Percentiles rank a stretch among this genome's conserved stretches.
Evolutionary conservation across 1,284 basidiomycete species (phyloP).

Genomic region (Leccinum ponderosum): DNA sequence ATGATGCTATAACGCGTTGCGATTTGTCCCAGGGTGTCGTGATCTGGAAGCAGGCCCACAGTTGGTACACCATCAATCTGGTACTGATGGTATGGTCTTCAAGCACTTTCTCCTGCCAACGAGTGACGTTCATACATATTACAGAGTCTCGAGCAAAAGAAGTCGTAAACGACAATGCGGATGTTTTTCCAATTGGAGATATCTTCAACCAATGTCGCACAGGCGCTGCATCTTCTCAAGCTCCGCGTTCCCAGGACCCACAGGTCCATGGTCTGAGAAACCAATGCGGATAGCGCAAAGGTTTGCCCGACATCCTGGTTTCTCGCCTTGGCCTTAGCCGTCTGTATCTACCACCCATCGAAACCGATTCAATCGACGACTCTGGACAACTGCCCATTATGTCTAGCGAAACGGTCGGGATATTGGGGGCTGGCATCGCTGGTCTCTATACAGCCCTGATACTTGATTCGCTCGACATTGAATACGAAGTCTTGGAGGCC

Average conservation of each 20-base stretch:
- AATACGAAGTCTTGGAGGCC: conserved; percentile 38
- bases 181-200: background rate
- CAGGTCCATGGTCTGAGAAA: background rate
- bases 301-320: background rate
- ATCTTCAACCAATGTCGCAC: background rate
- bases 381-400: background rate
- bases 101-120: background rate
- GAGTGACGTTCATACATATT: background rate
- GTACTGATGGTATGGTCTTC: background rate
- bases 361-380: background rate
- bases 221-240: background rate
- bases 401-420: conserved; percentile 12
- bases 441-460: conserved; percentile 41
- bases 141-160: background rate
- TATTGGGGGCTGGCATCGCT: conserved; percentile 30
- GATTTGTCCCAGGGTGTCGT: background rate
- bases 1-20: too few species aligned
- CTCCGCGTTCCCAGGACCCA: background rate
- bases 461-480: conserved; percentile 33
- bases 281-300: background rate
- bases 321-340: background rate
- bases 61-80: background rate
- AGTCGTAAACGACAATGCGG: background rate
- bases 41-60: background rate
- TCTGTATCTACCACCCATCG: background rate